Evolutionary conservation across 495 filamentous ascomycete genomes (phyloP), one percentile per base, ranked within the genome.

Genomic region (Cladorrhinum samala): DNA sequence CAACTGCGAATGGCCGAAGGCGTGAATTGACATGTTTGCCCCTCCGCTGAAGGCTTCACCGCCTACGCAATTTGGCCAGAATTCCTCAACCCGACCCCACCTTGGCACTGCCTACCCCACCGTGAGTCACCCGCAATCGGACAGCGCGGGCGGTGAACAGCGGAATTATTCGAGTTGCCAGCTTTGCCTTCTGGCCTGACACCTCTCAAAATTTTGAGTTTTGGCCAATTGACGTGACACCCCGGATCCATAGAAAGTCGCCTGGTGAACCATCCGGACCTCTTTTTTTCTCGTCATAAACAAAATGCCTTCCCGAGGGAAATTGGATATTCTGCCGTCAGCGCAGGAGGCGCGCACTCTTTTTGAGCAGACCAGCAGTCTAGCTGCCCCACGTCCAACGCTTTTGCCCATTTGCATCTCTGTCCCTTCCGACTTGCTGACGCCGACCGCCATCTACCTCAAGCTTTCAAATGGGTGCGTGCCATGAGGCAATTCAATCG

Each of bases 341-440:
- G 55, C 45, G 6, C 53, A 37, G 16, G 62, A 67, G 16, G 65
- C 65, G 25, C 63, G 44, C 53, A 41, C 24, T 19, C 48, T 65
- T 20, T 63, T 57, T 56, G 65, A 65, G 37, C 46, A 61, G 55
- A 61, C 65, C 2, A 41, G 55, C 46, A n/a, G n/a, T n/a, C 25
- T 56, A 37, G 62, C 55, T 2, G 30, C 46, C 14, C 55, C 52
- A 21, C 49, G 58, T 23, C 62, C 93, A 30, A 97, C 95, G 58
- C 77, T 94, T 24, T 79, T 97, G 8, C 91, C 93, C 0, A 61
- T 98, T 41, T 92, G 85, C 65, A 84, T 89, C 36, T 84, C 91
- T 38, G 87, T 97, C 46, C 79, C 91, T 2, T 90, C 90, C 58
- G 94, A 96, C 68, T 83, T 96, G 30, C 75, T 96, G 62, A 98